Conservation (phyloP, 2,329 filamentous ascomycete genomes). For the Stagonosporopsis cucurbitacearum region DNA sequence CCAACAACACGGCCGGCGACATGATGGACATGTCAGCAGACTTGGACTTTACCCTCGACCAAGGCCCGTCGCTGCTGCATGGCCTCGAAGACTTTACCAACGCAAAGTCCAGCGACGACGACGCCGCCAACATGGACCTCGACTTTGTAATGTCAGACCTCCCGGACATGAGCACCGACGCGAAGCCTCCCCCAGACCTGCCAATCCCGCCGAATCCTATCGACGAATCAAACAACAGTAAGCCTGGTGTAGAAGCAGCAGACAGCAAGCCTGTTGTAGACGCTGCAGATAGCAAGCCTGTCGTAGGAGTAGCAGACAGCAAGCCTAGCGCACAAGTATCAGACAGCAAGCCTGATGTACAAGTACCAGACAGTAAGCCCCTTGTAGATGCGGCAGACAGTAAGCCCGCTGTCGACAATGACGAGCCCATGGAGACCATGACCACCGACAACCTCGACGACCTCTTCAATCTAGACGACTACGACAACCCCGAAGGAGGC, state of each 20-base stretch:
- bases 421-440: constrained; percentile 41
- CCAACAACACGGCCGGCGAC: constrained; percentile 26
- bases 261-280: constrained; percentile 2
- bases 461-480: constrained; percentile 45
- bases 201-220: constrained; percentile 12
- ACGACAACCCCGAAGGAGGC: constrained; percentile 37
- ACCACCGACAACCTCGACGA: constrained; percentile 43
- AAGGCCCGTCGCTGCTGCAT: constrained; percentile 39
- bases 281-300: constrained; percentile 7
- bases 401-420: constrained; percentile 10
- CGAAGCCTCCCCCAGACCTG: constrained; percentile 12
- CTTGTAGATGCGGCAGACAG: constrained; percentile 2
- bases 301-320: constrained; percentile 3
- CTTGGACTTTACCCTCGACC: constrained; percentile 44
- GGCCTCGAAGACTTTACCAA: constrained; percentile 50
- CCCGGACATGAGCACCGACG: constrained; percentile 28
- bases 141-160: constrained; percentile 44
- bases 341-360: constrained; percentile 10
- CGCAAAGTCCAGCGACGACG: constrained; percentile 35
- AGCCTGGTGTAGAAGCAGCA: too few relatives aligned
- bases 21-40: constrained; percentile 38
- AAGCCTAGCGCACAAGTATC: constrained; percentile 3
- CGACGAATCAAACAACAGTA: too few relatives aligned
- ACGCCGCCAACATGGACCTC: constrained; percentile 28
- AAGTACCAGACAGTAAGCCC: constrained; percentile 7